These are phyloP conservation scores for Saccharomycopsis sp. DNA, from an alignment of 805 yeast genomes.

Conservation along the genomic window DNA sequence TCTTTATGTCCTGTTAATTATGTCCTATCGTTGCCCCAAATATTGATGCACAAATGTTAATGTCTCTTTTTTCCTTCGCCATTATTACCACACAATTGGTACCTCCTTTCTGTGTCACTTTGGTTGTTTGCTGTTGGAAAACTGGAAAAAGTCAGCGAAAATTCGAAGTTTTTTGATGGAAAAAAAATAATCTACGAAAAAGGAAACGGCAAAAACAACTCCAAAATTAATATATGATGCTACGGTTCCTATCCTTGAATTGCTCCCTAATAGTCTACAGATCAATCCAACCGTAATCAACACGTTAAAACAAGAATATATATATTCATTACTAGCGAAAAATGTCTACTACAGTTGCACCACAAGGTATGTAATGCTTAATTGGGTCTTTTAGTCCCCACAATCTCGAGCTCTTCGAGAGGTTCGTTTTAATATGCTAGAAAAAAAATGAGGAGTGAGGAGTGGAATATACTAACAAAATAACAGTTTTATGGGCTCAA, in stretches of 20 bases:
- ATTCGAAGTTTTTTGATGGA: background rate
- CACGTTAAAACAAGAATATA: background rate
- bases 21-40: too few species aligned
- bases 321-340: background rate
- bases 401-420: background rate
- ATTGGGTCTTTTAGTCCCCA: background rate
- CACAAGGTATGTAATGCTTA: conserved; percentile 14
- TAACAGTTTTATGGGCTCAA: conserved; percentile 86
- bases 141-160: too few species aligned
- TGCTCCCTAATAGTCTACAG: too few species aligned
- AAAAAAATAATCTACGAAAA: background rate
- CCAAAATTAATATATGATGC: too few species aligned
- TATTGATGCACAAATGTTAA: too few species aligned
- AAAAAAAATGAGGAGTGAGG: background rate
- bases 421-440: background rate
- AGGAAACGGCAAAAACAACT: background rate
- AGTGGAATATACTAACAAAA: background rate
- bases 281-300: background rate
- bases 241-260: too few species aligned
- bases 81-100: too few species aligned
- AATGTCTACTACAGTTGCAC: conserved; percentile 9
- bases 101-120: background rate
- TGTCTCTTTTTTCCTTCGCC: too few species aligned
- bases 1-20: too few species aligned
- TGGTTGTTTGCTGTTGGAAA: background rate